Base-by-base conservation (phyloP, 257 asterid genomes). In the Jacaranda mimosifolia region DNA sequence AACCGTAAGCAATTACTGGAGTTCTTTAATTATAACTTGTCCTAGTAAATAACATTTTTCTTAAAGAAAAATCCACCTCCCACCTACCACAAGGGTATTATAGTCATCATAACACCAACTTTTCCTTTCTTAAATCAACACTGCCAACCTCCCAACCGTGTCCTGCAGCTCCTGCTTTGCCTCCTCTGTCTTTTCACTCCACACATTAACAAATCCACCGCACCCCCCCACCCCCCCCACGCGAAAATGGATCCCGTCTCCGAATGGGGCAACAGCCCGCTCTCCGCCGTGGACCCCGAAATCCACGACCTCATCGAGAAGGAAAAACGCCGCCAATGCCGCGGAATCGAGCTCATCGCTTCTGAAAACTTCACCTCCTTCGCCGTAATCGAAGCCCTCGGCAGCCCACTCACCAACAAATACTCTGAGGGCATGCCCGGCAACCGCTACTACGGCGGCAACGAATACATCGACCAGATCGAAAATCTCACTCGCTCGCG, bases 311-410 rank as follows among this genome's bases (percentile, higher is more conserved):
- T 88, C 13, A 88, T 88, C 58, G 92, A 88, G 86, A 85, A 86
- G 80, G 92, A 88, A 80, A 88, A 88, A 80, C 90, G 90, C 77
- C 92, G 92, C 39, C 92, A 88, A 77, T 85, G 92, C 87, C 88
- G 86, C 75, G 90, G 92, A 9, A 88, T 88, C 87, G 92, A 88
- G 87, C 90, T 85, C 55, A 88, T 88, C 81, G 94, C 96, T 6
- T 93, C 98, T 5, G 96, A 93, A 73, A 93, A 93, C 56, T 91
- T 93, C 93, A 93, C 98, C 68, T 88, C 92, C 70, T 88, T 88
- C 90, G 92, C 90, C 79, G 92, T 88, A 0, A 88, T 88, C 63
- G 92, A 88, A 63, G 92, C 92, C 35, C 88, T 88, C 35, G 92
- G 92, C 75, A 83, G 88, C 83, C 77, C 92, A 1, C 85, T 88